Evolutionary conservation across 495 filamentous ascomycete species (phyloP).

Genomic region (Xylaria longipes): DNA sequence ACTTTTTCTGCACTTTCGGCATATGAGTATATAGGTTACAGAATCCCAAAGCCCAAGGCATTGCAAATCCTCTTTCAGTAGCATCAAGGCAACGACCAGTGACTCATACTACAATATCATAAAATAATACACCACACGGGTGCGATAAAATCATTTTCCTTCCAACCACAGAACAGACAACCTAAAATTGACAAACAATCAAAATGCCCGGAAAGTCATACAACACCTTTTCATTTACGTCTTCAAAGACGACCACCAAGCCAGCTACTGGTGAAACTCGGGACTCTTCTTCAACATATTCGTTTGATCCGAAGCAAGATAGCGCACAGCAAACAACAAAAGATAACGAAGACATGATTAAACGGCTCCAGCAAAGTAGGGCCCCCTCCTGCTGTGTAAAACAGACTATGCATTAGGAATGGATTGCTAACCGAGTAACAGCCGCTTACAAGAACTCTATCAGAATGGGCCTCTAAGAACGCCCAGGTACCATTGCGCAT

Average conservation of each 20-base stretch:
- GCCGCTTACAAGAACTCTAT: slow-evolving; percentile 14
- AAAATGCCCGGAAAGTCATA: slow-evolving; percentile 19
- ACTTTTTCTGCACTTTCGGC: neutral
- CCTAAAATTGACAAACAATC: neutral
- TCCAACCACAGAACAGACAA: neutral
- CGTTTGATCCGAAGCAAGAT: slow-evolving; percentile 19
- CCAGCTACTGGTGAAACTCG: neutral
- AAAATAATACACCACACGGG: neutral
- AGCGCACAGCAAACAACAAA: neutral
- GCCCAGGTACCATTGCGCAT: neutral
- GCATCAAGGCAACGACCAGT: neutral
- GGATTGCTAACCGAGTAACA: slow-evolving; percentile 12
- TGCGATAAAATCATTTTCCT: neutral
- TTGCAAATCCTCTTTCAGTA: neutral
- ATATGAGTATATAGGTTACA: slow-evolving; percentile 5
- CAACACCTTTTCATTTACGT: neutral
- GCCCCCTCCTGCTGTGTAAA: neutral
- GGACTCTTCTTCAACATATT: slow-evolving; percentile 25
- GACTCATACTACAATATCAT: neutral
- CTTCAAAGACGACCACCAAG: neutral
- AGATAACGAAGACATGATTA: slow-evolving; percentile 9
- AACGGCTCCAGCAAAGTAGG: slow-evolving; percentile 15
- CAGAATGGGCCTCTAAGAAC: slow-evolving; percentile 22
- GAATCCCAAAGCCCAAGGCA: slow-evolving; percentile 9
- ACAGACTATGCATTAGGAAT: neutral